These are phyloP conservation scores for Syzygium aqueum DNA, from an alignment of 345 rosid species.

Conservation along the genomic window DNA sequence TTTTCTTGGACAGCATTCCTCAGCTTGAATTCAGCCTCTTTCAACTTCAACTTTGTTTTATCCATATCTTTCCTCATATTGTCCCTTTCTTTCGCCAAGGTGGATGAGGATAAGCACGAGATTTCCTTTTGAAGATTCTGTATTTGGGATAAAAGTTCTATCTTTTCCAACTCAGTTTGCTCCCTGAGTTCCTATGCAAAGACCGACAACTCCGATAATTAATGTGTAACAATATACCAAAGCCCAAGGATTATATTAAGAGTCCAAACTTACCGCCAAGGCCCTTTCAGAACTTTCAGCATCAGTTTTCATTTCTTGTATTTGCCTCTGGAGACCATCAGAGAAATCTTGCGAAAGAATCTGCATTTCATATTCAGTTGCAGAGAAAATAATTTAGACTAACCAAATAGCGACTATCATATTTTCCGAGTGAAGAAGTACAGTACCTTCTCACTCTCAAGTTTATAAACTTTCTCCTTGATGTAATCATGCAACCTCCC, in stretches of 20 bases:
- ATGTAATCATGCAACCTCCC: slow-evolving; percentile 24
- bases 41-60: slow-evolving; percentile 66
- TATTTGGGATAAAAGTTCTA: slow-evolving; percentile 43
- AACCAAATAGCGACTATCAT: background rate
- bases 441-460: slow-evolving; percentile 64
- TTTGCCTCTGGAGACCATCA: slow-evolving; percentile 39
- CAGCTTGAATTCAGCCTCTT: slow-evolving; percentile 78
- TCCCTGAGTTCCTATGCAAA: slow-evolving; percentile 42
- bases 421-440: background rate
- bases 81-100: slow-evolving; percentile 71
- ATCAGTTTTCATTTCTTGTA: slow-evolving; percentile 33
- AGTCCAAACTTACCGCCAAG: slow-evolving; percentile 27
- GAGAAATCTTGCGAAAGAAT: slow-evolving; percentile 32
- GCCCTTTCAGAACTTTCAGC: slow-evolving; percentile 37
- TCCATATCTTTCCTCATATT: slow-evolving; percentile 76
- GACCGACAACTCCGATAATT: background rate
- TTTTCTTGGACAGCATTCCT: slow-evolving; percentile 85
- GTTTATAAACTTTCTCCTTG: slow-evolving; percentile 35
- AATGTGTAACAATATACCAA: background rate
- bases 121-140: slow-evolving; percentile 68
- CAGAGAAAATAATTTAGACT: background rate
- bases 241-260: background rate
- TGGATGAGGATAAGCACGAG: slow-evolving; percentile 44
- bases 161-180: slow-evolving; percentile 46
- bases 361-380: slow-evolving; percentile 24